phyloP scores from a whole-genome alignment of 2,329 filamentous ascomycete genomes.

The Trichoderma koningii region DNA sequence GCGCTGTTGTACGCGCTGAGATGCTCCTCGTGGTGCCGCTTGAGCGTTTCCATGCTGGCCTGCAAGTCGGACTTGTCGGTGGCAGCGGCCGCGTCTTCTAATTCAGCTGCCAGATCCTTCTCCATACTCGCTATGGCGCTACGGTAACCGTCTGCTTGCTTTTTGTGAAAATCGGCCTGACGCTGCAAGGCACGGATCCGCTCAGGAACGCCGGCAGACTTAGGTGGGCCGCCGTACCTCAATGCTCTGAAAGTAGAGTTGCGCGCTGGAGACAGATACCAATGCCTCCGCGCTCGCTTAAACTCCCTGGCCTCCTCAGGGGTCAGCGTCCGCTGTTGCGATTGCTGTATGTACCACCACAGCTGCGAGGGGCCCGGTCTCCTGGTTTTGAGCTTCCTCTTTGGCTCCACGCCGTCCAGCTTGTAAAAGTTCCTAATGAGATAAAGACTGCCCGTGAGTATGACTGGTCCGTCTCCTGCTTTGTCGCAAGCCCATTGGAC shows the following conservation, averaged over 20 bases:
- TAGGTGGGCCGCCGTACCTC: constrained; percentile 29
- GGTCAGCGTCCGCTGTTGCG: constrained; percentile 38
- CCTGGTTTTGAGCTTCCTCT: constrained; percentile 36
- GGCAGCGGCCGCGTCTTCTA: neutral
- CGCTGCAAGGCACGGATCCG: constrained; percentile 35
- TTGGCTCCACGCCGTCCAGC: constrained; percentile 37
- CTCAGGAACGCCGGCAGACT: constrained; percentile 31
- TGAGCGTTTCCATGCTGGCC: constrained; percentile 32
- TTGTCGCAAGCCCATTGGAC: constrained; percentile 43
- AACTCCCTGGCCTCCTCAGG: constrained; percentile 40
- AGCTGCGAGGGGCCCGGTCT: constrained; percentile 41
- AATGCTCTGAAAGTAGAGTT: constrained; percentile 33
- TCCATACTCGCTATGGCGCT: constrained; percentile 32
- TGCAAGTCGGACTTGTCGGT: constrained; percentile 16
- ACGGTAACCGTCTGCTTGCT: constrained; percentile 36
- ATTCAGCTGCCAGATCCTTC: constrained; percentile 29
- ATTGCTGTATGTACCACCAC: constrained; percentile 38
- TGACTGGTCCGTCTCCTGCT: constrained; percentile 39
- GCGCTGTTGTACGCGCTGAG: constrained; percentile 32
- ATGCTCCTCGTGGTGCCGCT: constrained; percentile 35
- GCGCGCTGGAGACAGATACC: constrained; percentile 37
- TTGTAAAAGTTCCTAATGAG: constrained; percentile 43
- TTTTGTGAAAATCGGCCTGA: constrained; percentile 37
- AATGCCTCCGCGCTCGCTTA: constrained; percentile 40
- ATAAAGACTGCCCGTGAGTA: constrained; percentile 48